Conservation (phyloP, 2,329 filamentous ascomycete genomes). For the Microthyrium microscopicum region DNA sequence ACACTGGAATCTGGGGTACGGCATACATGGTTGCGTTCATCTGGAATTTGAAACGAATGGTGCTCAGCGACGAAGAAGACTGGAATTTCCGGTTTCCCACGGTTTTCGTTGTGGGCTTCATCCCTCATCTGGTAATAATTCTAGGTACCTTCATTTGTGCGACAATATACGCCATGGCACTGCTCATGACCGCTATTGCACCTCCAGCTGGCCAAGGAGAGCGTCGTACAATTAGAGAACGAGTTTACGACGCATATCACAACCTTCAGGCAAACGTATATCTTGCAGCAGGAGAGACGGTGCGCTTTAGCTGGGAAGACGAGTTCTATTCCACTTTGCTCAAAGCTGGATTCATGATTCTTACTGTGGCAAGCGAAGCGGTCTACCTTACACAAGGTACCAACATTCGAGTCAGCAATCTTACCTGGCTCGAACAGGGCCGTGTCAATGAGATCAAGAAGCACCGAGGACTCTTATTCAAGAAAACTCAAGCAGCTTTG, state of each 20-base stretch:
- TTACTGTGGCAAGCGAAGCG: constrained; percentile 87
- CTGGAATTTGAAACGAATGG: constrained; percentile 46
- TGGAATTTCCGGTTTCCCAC: constrained; percentile 78
- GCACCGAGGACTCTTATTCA: constrained; percentile 23
- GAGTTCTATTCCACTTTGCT: constrained; percentile 90
- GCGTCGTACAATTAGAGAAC: constrained; percentile 30
- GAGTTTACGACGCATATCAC: constrained; percentile 54
- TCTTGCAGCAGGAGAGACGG: constrained; percentile 45
- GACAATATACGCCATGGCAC: constrained; percentile 59
- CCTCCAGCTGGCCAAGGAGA: constrained; percentile 29
- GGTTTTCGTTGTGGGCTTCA: constrained; percentile 85
- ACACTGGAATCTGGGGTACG: constrained; percentile 76
- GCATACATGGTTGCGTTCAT: constrained; percentile 78
- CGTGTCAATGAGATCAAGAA: constrained; percentile 59
- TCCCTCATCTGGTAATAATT: constrained; percentile 81
- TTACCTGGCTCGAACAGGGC: constrained; percentile 84
- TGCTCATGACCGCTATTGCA: constrained; percentile 58
- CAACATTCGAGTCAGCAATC: constrained; percentile 48
- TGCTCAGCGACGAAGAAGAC: constrained; percentile 32
- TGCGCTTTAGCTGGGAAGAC: constrained; percentile 70
- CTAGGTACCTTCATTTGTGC: constrained; percentile 61
- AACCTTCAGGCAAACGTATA: constrained; percentile 91
- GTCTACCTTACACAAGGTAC: constrained; percentile 89
- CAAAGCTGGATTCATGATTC: constrained; percentile 68
- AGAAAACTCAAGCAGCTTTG: constrained; percentile 20